A percentile compares a stretch with the other conserved stretches of the same genome.
phyloP scores from a whole-genome alignment of 78 protist genomes.

The Speleostelium caveatum region DNA sequence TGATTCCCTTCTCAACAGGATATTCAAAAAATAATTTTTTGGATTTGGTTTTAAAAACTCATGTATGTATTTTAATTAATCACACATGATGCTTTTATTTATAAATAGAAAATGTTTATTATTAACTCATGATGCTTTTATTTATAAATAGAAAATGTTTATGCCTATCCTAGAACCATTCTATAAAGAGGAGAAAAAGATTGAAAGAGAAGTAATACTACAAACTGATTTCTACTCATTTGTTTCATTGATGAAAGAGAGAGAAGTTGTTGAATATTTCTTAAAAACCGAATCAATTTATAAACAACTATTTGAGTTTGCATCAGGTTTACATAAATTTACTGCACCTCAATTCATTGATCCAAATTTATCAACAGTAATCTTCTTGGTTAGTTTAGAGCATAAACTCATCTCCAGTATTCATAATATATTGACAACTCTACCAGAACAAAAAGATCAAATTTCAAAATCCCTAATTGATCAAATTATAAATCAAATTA shows the following conservation, averaged over 20 bases:
- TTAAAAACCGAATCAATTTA: conserved; percentile 1
- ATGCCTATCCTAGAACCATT: conserved; percentile 65
- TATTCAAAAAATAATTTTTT: conserved; percentile 20
- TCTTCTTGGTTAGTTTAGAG: conserved; percentile 29
- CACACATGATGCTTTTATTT: too few species aligned
- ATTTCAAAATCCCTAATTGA: background rate
- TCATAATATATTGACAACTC: background rate
- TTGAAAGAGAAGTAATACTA: conserved; percentile 62
- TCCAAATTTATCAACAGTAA: conserved; percentile 44
- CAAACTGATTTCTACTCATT: conserved; percentile 40
- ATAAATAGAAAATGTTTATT: too few species aligned
- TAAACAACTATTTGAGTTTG: conserved; percentile 27
- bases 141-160: conserved; percentile 32
- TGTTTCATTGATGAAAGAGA: background rate
- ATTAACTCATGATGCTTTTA: background rate
- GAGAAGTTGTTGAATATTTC: conserved; percentile 22
- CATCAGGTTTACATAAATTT: conserved; percentile 33
- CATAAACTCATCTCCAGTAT: conserved; percentile 1
- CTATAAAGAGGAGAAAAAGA: conserved; percentile 36
- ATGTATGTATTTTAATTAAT: conserved; percentile 1
- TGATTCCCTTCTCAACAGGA: conserved; percentile 67
- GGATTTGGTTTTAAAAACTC: conserved; percentile 23
- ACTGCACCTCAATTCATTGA: conserved; percentile 61
- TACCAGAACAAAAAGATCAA: background rate
- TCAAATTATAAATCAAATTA: background rate